Base-by-base conservation (phyloP, 768 basidiomycete species). In the Xanthoconium purpureum region DNA sequence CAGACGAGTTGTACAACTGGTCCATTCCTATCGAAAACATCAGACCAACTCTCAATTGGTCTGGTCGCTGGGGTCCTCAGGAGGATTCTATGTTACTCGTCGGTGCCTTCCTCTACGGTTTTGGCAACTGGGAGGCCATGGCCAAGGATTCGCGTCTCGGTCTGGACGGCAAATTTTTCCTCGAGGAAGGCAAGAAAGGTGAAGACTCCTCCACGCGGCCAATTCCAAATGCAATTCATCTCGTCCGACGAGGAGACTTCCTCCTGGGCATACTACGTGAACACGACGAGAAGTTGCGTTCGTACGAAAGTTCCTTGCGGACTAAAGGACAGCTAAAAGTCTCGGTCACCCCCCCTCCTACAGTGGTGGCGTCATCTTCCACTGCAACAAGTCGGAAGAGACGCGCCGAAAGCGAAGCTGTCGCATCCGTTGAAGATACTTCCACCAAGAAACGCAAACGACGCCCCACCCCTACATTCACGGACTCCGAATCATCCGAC, bases 121-220 rank as follows among this genome's bases (percentile, higher is more conserved):
- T 98, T 68, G 96, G 95, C 14, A 91, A 89, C 66, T 99, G 97
- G 97, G 97, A 98, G 68, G 81, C 83, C 28, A 98, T 98, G 80
- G 83, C 85, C 54, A 91, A 94, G 74, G 97, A 99, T 69, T 71
- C 83, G 13, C 83, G 83, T 57, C 84, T 99, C 13, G 84, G 85
- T 3, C 79, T 99, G 14, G 82, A 85, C 2, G 93, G 89, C 71
- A 98, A 98, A 70, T 96, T 99, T 77, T 98, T 98, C 84, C 80
- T 99, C 50, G 97, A 98, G 69, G 95, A 98, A 71, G 91, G 89
- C 64, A 98, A 98, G 78, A 96, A 97, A 73, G 88, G 86, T 33
- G 89, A 93, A 75, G 90, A 94, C 64, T 74, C 86, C 38, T 80
- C 89, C 15, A 89, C 82, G 61, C 84, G 91, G 66, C 91, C 91